phyloP scores from a whole-genome alignment of 768 basidiomycete species.

The Mycena rosella region DNA sequence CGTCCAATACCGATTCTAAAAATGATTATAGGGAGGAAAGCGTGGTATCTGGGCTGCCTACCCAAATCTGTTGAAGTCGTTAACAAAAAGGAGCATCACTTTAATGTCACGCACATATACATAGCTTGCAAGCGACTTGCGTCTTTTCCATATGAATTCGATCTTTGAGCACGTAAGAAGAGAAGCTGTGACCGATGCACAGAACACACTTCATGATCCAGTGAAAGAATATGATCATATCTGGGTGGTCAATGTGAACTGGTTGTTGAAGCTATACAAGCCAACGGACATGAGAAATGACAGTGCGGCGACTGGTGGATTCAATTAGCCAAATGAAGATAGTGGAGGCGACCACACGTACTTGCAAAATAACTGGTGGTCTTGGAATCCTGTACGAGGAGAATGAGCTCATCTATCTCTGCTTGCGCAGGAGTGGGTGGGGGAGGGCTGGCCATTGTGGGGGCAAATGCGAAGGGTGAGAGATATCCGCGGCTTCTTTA shows the following conservation, averaged over 20 bases:
- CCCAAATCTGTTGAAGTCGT: conserved; percentile 15
- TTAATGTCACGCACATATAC: conserved; percentile 13
- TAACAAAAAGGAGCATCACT: neutral
- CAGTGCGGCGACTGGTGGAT: conserved; percentile 17
- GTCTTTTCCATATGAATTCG: conserved; percentile 21
- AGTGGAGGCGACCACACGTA: neutral
- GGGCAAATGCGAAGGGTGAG: neutral
- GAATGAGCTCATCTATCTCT: conserved; percentile 5
- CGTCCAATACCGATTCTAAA: conserved; percentile 24
- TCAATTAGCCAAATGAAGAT: neutral
- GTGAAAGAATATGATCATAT: conserved; percentile 21
- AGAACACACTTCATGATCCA: conserved; percentile 11
- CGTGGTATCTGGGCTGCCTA: neutral
- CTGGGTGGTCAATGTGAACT: neutral
- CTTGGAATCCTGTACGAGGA: conserved; percentile 18
- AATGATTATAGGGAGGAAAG: neutral
- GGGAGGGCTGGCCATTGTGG: neutral
- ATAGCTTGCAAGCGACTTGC: conserved; percentile 19
- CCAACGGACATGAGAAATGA: conserved; percentile 10
- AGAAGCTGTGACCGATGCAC: neutral
- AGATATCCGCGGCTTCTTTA: neutral
- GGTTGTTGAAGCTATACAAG: too few species aligned
- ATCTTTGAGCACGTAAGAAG: conserved; percentile 1
- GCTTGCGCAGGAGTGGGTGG: neutral
- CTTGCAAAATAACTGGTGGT: conserved; percentile 31